Percentiles rank a stretch among this genome's conserved stretches.
Evolutionary conservation across 2,329 filamentous ascomycete species (phyloP).

Genomic region (Penicillium polonicum): DNA sequence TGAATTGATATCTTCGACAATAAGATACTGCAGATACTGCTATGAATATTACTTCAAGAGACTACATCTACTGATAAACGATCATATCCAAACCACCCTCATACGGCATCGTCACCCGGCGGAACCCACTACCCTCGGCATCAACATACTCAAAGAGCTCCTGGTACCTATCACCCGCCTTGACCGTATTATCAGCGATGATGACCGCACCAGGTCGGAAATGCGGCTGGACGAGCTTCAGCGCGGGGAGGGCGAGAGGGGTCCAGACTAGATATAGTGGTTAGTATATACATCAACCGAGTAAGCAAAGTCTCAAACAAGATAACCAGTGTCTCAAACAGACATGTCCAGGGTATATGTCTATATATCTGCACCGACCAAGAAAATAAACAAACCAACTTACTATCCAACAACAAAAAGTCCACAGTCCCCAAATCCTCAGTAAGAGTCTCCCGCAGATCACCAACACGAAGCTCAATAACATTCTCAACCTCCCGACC

Average conservation of each 20-base stretch:
- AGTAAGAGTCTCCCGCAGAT: constrained; percentile 58
- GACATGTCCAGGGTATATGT: not conserved
- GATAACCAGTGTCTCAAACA: not conserved
- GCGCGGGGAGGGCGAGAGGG: constrained; percentile 50
- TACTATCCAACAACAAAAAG: constrained; percentile 61
- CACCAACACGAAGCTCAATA: constrained; percentile 59
- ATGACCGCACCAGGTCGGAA: constrained; percentile 18
- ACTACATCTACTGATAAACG: constrained; percentile 16
- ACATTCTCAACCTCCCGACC: constrained; percentile 50
- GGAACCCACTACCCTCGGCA: constrained; percentile 18
- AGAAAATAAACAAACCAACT: constrained; percentile 32
- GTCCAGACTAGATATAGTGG: constrained; percentile 53
- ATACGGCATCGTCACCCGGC: constrained; percentile 21
- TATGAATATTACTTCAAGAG: not conserved
- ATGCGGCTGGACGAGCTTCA: constrained; percentile 19
- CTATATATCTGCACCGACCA: not conserved
- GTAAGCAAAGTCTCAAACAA: not conserved
- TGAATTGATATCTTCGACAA: not conserved
- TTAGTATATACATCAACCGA: not conserved
- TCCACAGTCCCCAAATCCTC: constrained; percentile 52
- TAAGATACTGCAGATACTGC: not conserved
- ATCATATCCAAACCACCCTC: constrained; percentile 22
- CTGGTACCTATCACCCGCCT: constrained; percentile 9
- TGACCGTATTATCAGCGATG: constrained; percentile 20
- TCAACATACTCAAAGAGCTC: constrained; percentile 21